Base-by-base conservation (phyloP, 495 filamentous ascomycete species). In the Viridothelium virens region DNA sequence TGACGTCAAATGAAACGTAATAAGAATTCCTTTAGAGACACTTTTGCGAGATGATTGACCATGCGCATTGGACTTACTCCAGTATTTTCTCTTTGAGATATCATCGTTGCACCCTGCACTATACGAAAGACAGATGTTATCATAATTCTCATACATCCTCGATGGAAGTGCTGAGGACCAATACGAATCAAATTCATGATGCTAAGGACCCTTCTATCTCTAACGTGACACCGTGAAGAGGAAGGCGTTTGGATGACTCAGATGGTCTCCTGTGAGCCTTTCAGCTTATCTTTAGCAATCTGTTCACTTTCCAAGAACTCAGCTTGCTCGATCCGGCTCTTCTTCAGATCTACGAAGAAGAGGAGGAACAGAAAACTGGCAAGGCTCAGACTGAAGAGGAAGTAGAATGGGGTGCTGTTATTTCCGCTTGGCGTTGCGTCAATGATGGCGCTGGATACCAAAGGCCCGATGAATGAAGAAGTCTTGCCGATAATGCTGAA, bases 401-500 rank as follows among this genome's bases (percentile, higher is more conserved):
- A 89, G 67, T 87, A 87, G 65, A 89, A 89, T 9, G 86, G 86
- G 14, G 79, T 81, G 12, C 78, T 82, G 44, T 79, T 78, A 67
- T 87, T 86, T 4, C 75, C 75, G 37, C 74, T 74, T 3, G 81
- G 79, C 5, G 76, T 80, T 1, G 83, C 84, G 71, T 89, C 86
- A 65, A 89, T 87, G 67, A 89, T 89, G 4, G 86, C 86, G 47
- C 80, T 83, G 10, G 83, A 85, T 5, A 88, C 84, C 34, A 88
- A 71, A 2, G 85, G 85, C 0, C 86, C 86, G 62, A 88, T 86
- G 67, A 87, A 88, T 0, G 79, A 81, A 1, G 79, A 83, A 0
- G 85, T 87, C 73, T 88, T 87, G 50, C 85, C 85, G 47, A 88
- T 80, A 68, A 87, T 86, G 67, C 79, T 83, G 74, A 87, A 87